phyloP scores from a whole-genome alignment of 768 basidiomycete genomes.

The Boletus sensibilis region DNA sequence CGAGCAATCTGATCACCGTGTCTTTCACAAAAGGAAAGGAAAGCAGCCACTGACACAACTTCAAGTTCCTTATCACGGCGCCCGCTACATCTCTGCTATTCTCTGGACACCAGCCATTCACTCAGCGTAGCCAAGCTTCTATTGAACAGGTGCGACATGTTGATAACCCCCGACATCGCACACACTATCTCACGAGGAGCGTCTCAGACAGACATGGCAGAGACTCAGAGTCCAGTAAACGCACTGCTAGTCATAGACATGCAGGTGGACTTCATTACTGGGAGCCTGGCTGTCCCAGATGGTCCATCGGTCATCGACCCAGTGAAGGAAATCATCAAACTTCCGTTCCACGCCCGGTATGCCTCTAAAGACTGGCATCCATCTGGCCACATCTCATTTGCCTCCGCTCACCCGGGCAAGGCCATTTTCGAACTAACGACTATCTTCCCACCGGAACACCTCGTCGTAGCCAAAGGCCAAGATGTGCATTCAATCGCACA shows the following conservation, averaged over 20 bases:
- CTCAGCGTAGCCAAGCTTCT: not conserved
- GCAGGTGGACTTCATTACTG: conserved; percentile 81
- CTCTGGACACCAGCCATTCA: not conserved
- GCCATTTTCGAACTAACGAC: conserved; percentile 41
- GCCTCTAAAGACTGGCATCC: conserved; percentile 64
- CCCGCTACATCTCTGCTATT: not conserved
- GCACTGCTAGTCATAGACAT: conserved; percentile 76
- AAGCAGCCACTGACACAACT: not conserved
- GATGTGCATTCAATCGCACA: conserved; percentile 13
- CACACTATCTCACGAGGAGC: not conserved
- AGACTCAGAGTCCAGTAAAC: conserved; percentile 10
- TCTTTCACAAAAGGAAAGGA: not conserved
- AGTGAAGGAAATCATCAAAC: conserved; percentile 56
- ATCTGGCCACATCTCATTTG: conserved; percentile 69
- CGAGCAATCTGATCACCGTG: not conserved
- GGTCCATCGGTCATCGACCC: conserved; percentile 56
- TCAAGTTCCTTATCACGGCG: not conserved
- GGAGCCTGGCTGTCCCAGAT: conserved; percentile 67
- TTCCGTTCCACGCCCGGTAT: conserved; percentile 51
- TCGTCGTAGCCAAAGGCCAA: conserved; percentile 30
- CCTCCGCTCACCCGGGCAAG: conserved; percentile 44
- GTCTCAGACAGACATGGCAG: conserved; percentile 17
- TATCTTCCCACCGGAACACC: conserved; percentile 33
- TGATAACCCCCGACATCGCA: not conserved
- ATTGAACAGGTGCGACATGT: not conserved